These are phyloP conservation scores for Zasmidium angulare DNA, from an alignment of 2,329 filamentous ascomycete genomes.

Conservation along the genomic window DNA sequence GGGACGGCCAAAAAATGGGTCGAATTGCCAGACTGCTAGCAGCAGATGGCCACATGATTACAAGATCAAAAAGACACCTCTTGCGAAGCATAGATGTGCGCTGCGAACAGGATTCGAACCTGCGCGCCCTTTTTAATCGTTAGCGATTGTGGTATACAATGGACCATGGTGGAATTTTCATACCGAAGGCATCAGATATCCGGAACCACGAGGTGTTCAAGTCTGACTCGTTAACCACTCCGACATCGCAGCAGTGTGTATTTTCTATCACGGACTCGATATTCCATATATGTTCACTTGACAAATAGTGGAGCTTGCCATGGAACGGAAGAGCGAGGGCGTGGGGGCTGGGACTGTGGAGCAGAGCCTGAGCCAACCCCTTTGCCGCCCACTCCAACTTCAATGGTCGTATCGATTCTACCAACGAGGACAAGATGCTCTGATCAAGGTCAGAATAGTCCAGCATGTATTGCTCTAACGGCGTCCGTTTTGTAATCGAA, in stretches of 20 bases:
- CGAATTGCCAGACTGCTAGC: too few species aligned
- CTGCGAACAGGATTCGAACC: slow-evolving; percentile 31
- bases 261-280: not conserved
- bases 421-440: not conserved
- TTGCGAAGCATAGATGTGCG: not conserved
- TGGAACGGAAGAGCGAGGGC: not conserved
- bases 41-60: too few species aligned
- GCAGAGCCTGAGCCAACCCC: too few species aligned
- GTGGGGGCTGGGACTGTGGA: too few species aligned
- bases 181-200: slow-evolving; percentile 27
- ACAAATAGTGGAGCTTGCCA: not conserved
- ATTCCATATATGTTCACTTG: not conserved
- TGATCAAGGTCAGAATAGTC: not conserved
- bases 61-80: not conserved
- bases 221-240: slow-evolving; percentile 26
- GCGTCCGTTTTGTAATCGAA: not conserved
- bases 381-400: too few species aligned
- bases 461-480: too few species aligned
- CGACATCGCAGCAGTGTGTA: slow-evolving; percentile 10
- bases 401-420: too few species aligned
- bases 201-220: slow-evolving; percentile 21
- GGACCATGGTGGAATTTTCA: not conserved
- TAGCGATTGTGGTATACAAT: not conserved
- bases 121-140: slow-evolving; percentile 20
- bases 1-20: too few species aligned